Conservation (phyloP, 148 eudicot genomes). For the Rhododendron williamsianum region DNA sequence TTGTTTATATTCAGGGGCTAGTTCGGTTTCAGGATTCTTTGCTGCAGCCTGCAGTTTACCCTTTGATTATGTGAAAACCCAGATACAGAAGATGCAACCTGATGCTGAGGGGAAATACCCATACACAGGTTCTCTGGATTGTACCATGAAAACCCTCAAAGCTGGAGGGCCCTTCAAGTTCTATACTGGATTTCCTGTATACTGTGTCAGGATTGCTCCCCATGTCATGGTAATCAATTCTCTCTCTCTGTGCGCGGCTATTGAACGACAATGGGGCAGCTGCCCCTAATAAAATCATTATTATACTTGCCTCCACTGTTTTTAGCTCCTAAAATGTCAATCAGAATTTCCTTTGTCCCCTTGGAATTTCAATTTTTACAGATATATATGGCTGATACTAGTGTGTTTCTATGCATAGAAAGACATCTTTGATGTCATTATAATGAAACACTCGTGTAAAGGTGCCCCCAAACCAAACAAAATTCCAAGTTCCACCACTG, state of each 20-base stretch:
- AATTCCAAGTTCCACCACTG: background rate
- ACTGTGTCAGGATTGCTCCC: constrained; percentile 88
- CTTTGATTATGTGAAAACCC: constrained; percentile 94
- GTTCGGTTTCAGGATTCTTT: constrained; percentile 87
- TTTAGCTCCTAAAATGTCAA: background rate
- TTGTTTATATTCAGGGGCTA: constrained; percentile 56
- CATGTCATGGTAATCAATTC: constrained; percentile 72
- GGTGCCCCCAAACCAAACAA: background rate
- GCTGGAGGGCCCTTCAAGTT: constrained; percentile 86
- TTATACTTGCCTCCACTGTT: background rate
- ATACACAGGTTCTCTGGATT: constrained; percentile 76
- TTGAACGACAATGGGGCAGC: background rate
- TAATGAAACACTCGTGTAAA: background rate
- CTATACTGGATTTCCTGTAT: constrained; percentile 93
- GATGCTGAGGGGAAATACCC: constrained; percentile 85
- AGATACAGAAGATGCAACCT: constrained; percentile 96
- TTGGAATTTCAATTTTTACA: background rate
- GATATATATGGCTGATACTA: background rate
- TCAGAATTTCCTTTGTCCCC: background rate
- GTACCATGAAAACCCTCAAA: constrained; percentile 77
- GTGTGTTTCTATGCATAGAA: background rate
- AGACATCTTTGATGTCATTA: background rate
- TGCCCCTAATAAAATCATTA: background rate
- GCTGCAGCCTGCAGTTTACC: constrained; percentile 97
- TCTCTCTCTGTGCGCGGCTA: background rate